phyloP scores from a whole-genome alignment of 768 basidiomycete species.

The Mycena galericulata region DNA sequence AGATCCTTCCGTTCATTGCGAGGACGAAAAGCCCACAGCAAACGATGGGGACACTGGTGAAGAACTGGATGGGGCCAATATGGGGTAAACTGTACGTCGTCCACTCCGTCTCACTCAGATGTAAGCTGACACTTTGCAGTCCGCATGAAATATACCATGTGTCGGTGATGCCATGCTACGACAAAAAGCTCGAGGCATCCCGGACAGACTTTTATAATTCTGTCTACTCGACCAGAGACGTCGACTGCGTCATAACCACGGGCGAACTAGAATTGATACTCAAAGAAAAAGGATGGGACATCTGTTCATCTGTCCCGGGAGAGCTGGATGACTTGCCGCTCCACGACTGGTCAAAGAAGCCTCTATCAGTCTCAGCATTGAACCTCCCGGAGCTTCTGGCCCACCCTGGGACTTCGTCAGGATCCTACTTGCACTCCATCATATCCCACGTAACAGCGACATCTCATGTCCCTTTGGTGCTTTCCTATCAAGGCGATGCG shows the following conservation, averaged over 20 bases:
- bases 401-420: constrained; percentile 90
- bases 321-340: constrained; percentile 55
- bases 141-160: constrained; percentile 95
- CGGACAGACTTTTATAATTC: constrained; percentile 92
- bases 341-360: constrained; percentile 25
- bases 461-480: constrained; percentile 58
- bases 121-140: constrained; percentile 50
- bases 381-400: constrained; percentile 77
- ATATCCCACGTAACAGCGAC: constrained; percentile 64
- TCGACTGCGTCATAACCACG: constrained; percentile 97
- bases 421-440: constrained; percentile 90
- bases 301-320: constrained; percentile 65
- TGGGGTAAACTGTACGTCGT: constrained; percentile 76
- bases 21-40: constrained; percentile 93
- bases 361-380: constrained; percentile 26
- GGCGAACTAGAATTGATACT: constrained; percentile 92
- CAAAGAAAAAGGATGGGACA: constrained; percentile 84
- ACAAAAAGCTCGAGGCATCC: constrained; percentile 99
- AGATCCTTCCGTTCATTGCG: constrained; percentile 93
- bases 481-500: constrained; percentile 72
- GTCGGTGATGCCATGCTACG: constrained; percentile 98
- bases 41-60: constrained; percentile 93
- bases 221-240: constrained; percentile 85
- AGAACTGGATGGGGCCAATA: constrained; percentile 81
- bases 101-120: constrained; percentile 9